These are phyloP conservation scores for Cordyceps farinosa DNA, from an alignment of 2,329 filamentous ascomycete species.

Conservation along the genomic window DNA sequence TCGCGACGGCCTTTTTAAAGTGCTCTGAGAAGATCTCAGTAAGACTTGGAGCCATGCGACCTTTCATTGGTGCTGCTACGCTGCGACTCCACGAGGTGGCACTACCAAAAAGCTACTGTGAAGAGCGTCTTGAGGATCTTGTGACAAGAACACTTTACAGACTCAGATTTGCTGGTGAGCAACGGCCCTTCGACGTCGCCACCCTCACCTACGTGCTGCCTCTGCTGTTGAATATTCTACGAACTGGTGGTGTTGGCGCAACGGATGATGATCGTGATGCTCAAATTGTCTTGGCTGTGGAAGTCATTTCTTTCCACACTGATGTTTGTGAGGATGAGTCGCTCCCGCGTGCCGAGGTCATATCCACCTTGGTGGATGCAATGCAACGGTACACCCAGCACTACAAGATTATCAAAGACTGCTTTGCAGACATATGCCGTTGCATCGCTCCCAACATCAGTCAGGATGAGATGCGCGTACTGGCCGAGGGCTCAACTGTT, in stretches of 20 bases:
- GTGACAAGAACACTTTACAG: slow-evolving; percentile 88
- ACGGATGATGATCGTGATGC: slow-evolving; percentile 78
- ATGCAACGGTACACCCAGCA: slow-evolving; percentile 91
- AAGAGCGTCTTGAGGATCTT: slow-evolving; percentile 79
- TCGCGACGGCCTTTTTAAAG: slow-evolving; percentile 73
- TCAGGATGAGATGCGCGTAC: slow-evolving; percentile 65
- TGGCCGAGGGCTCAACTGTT: slow-evolving; percentile 77
- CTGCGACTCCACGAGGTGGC: slow-evolving; percentile 74
- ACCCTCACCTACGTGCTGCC: slow-evolving; percentile 86
- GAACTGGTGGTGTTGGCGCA: slow-evolving; percentile 71
- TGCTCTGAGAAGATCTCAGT: slow-evolving; percentile 72
- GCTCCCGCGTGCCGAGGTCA: slow-evolving; percentile 71
- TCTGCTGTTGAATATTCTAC: slow-evolving; percentile 73
- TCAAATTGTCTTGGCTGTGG: slow-evolving; percentile 82
- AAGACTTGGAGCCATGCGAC: slow-evolving; percentile 71
- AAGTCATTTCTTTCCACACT: slow-evolving; percentile 86
- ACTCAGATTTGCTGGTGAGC: slow-evolving; percentile 83
- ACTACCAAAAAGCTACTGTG: slow-evolving; percentile 66
- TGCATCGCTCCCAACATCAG: slow-evolving; percentile 80
- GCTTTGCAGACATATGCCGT: slow-evolving; percentile 78
- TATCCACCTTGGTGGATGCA: slow-evolving; percentile 68
- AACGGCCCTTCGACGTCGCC: slow-evolving; percentile 86
- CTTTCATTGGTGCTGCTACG: slow-evolving; percentile 84
- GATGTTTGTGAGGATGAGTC: slow-evolving; percentile 70
- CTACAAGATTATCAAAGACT: slow-evolving; percentile 93